A percentile compares a stretch with the other conserved stretches of the same genome.
Conservation (phyloP, 495 filamentous ascomycete genomes). For the Neurospora discreta region DNA sequence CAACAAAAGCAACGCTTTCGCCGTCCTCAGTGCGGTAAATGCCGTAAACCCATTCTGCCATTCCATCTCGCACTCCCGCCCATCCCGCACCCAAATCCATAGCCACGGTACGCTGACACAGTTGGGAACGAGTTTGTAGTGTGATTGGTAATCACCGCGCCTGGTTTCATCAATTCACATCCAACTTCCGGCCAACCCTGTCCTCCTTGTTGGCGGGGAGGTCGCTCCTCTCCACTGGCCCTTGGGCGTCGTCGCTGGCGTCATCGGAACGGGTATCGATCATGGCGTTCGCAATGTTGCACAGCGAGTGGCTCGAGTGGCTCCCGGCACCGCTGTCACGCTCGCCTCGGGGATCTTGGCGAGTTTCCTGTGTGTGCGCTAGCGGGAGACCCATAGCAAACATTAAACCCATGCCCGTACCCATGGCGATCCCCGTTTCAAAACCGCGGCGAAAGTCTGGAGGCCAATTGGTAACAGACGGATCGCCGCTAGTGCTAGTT, state of each 20-base stretch:
- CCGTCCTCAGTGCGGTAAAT: background rate
- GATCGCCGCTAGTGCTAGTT: background rate
- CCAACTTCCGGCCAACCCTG: background rate
- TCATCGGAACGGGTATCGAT: background rate
- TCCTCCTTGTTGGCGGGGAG: background rate
- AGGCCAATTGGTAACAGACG: background rate
- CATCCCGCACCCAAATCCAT: background rate
- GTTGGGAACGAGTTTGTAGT: background rate
- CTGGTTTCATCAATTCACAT: background rate
- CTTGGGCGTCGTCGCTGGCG: background rate
- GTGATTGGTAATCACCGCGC: background rate
- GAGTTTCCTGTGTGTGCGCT: background rate
- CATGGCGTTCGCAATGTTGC: background rate
- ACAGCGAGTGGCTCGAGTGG: background rate
- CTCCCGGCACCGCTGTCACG: background rate
- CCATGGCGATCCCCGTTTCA: background rate
- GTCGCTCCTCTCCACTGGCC: background rate
- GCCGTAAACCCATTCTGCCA: background rate
- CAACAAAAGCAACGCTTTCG: background rate
- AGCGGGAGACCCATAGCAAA: background rate
- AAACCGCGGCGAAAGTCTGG: background rate
- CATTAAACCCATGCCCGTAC: background rate
- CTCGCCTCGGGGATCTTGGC: background rate
- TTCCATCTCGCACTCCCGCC: background rate
- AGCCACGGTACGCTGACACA: background rate